Conservation (phyloP, 129 eudicot genomes). For the Helianthus annuus region DNA sequence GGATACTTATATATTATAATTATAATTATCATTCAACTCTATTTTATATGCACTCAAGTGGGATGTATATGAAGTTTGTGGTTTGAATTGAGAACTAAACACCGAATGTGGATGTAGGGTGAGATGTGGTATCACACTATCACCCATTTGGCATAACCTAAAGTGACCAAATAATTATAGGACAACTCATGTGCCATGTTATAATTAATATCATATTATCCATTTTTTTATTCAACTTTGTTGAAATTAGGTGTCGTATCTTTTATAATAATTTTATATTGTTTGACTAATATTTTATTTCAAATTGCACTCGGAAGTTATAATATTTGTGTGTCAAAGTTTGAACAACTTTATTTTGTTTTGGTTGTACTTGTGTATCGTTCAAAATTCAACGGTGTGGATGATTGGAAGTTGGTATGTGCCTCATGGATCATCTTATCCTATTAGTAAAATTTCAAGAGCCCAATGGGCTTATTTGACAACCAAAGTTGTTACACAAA, state of each 20-base stretch:
- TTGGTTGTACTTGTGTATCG: neutral
- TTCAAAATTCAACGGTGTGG: neutral
- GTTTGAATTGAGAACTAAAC: slow-evolving; percentile 11
- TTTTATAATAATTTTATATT: neutral
- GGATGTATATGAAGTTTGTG: slow-evolving; percentile 17
- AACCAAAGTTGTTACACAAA: neutral
- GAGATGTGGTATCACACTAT: slow-evolving; percentile 29
- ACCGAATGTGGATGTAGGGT: slow-evolving; percentile 27
- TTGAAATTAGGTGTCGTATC: slow-evolving; percentile 1
- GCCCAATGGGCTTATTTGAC: neutral
- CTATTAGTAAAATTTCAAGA: neutral
- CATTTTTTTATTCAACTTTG: neutral
- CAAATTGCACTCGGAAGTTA: neutral
- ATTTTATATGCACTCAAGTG: slow-evolving; percentile 4
- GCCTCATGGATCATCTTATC: neutral
- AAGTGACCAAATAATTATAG: slow-evolving; percentile 15
- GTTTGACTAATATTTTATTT: neutral
- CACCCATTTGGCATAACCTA: slow-evolving; percentile 30
- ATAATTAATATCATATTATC: slow-evolving; percentile 16
- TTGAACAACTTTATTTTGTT: neutral
- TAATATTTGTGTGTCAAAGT: neutral
- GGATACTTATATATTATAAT: no score
- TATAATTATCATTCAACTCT: neutral
- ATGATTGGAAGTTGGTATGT: neutral
- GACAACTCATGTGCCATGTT: slow-evolving; percentile 31